A percentile compares a stretch with the other conserved stretches of the same genome.
Conservation (phyloP, 352 stramenopile species). For the Phytophthora sojae region DNA sequence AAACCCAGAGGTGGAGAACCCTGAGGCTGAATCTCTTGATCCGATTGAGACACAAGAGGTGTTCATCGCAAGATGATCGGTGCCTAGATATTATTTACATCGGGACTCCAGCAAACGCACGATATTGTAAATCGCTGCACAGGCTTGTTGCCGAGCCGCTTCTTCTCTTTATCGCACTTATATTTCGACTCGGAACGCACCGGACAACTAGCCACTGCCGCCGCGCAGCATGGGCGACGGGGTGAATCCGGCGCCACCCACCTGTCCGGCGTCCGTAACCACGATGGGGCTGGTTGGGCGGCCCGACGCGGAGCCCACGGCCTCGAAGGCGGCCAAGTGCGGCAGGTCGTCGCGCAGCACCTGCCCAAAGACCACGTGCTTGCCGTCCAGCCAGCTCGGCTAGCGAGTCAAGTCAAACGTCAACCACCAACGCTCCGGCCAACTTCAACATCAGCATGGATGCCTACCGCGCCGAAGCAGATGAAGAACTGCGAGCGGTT, state of each 20-base stretch:
- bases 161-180: not conserved
- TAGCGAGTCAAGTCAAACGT: slow-evolving; percentile 9
- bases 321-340: slow-evolving; percentile 58
- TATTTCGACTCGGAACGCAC: not conserved
- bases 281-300: slow-evolving; percentile 57
- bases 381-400: slow-evolving; percentile 94
- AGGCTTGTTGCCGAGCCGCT: too few relatives aligned
- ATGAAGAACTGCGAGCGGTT: slow-evolving; percentile 99
- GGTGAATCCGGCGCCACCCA: slow-evolving; percentile 56
- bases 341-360: slow-evolving; percentile 86
- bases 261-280: slow-evolving; percentile 66
- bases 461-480: slow-evolving; percentile 75
- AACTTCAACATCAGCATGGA: slow-evolving; percentile 21
- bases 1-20: not conserved
- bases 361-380: slow-evolving; percentile 99
- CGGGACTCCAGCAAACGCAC: not conserved
- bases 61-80: not conserved
- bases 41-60: not conserved
- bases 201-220: not conserved
- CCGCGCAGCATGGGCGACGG: slow-evolving; percentile 4
- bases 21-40: not conserved
- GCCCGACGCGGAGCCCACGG: slow-evolving; percentile 55
- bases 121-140: not conserved
- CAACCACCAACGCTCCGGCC: slow-evolving; percentile 27
- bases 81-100: not conserved